Evolutionary conservation across 2,329 filamentous ascomycete species (phyloP), one percentile per base, ranked within the genome.

Genomic region (Apiospora pterosperma): DNA sequence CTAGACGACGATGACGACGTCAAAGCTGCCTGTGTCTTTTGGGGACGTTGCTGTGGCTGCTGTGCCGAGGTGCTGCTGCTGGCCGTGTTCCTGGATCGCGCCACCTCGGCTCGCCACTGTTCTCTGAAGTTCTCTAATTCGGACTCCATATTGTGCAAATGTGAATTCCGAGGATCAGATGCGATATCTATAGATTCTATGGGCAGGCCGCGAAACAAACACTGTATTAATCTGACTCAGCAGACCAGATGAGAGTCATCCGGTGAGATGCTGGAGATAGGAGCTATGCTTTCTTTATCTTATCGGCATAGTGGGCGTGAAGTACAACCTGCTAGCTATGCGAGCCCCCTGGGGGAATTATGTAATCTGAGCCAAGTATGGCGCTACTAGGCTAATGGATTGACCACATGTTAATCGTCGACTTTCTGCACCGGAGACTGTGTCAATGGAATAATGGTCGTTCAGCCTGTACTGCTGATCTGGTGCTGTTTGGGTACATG

Each of bases 61-160:
- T 68, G 73, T 16, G 55, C 60, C 61, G 67, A 65, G 5, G 69
- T 8, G 39, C 61, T 61, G 38, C 25, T 16, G 25, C 1, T 34
- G 60, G 21, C 39, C 19, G 73, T 36, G 62, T 77, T 73, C 66
- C 74, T 81, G 3, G 78, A 77, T 60, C 81, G 74, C 7, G 74
- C 73, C 23, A 97, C 91, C 75, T 97, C 94, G 70, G 92, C 90
- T 65, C 88, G 88, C 94, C 94, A 97, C 82, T 93, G 85, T 73
- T 88, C 86, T 69, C 95, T 90, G 79, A 97, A 97, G 58, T 86
- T 89, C 77, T 97, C 92, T 66, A 97, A 86, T 77, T 97, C 93
- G 61, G 89, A 84, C 25, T 74, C 70, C 67, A 69, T 73, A 23
- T 48, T 69, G 41, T 60, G 58, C 36, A 23, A 8, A 38, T 34